Evolutionary conservation across 2,329 filamentous ascomycete species (phyloP), one percentile per base, ranked within the genome.

Genomic region (Aspergillus ochraceus): DNA sequence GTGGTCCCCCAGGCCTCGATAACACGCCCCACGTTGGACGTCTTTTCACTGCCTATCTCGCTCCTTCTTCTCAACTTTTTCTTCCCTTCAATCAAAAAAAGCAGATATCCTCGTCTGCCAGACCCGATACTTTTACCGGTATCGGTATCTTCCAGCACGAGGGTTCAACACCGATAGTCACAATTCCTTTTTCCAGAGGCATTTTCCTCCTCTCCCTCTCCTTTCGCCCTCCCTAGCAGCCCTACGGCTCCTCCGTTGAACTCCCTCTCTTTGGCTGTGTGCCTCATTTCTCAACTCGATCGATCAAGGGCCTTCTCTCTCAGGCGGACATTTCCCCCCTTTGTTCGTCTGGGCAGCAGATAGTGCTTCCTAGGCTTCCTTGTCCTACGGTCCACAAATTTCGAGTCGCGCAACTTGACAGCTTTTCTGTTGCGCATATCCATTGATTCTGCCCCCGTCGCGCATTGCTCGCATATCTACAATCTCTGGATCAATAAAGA

Each of bases 291-390:
- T 29, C 70, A 26, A 26, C 71, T 42, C 36, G 79, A 70, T 78
- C 77, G 79, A 85, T 84, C 85, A 90, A 95, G 92, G 91, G 92
- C 91, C 92, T 95, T 92, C 91, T 95, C 90, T 83, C 91, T 93
- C 91, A 90, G 88, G 86, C 92, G 90, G 84, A 90, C 90, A 84
- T 89, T 87, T 90, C 71, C 72, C 66, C 72, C 92, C 89, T 47
- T 47, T 86, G 90, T 93, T 93, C 91, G 91, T 94, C 92, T 96
- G 91, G 87, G 91, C 85, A 88, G 90, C 88, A 96, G 92, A 92
- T 90, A 92, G 92, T 91, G 92, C 92, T 95, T 90, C 90, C 90
- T 84, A 71, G 74, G 71, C 71, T 74, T 72, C 61, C 59, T 66
- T 69, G 66, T 68, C 26, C 68, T 71, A 65, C 61, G 65, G 63